Evolutionary conservation across 2,329 filamentous ascomycete species (phyloP), one percentile per base, ranked within the genome.

Genomic region (Zasmidium angulare): DNA sequence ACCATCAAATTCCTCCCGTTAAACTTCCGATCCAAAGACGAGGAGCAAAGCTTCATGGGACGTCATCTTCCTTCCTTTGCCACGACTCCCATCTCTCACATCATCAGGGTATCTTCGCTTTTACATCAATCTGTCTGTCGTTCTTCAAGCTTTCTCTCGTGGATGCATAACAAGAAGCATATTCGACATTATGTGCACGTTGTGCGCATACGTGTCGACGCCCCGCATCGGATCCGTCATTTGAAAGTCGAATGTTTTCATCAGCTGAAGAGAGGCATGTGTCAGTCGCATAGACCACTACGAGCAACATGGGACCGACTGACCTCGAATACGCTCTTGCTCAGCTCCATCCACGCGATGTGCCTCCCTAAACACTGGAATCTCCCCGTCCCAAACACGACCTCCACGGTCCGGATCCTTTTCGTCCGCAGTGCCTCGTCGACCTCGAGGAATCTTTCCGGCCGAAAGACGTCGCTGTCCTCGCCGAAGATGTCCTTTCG

Each of bases 291-390:
- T 17, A 17, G 9, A 7, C 6, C 14, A 7, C n/a, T 4, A 11
- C 26, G 26, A 11, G 4, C 12, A 47, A 2, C 14, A 55, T 14
- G 29, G 49, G 7, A 20, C 7, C 29, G 29, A 57, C 73, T 55
- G 70, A 82, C 80, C 77, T 81, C 78, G 17, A 80, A 76, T 50
- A 81, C 67, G 2, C 76, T 71, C 61, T 83, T 83, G 61, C 80
- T 75, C 50, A 82, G 63, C 67, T 82, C 80, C 72, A 82, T 79
- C 54, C 78, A 65, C 0, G 80, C 80, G 56, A 83, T 78, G 0
- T 75, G 69, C 65, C 75, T 78, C 3, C 81, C 81, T n/a, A 82
- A 66, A 61, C 81, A 82, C 64, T 73, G 68, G 59, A 73, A 78
- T 29, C 74, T 75, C 0, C 81, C 80, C n/a, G 75, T 71, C 17